phyloP scores from a whole-genome alignment of 306 rosid genomes.

The Sophora flavescens region DNA sequence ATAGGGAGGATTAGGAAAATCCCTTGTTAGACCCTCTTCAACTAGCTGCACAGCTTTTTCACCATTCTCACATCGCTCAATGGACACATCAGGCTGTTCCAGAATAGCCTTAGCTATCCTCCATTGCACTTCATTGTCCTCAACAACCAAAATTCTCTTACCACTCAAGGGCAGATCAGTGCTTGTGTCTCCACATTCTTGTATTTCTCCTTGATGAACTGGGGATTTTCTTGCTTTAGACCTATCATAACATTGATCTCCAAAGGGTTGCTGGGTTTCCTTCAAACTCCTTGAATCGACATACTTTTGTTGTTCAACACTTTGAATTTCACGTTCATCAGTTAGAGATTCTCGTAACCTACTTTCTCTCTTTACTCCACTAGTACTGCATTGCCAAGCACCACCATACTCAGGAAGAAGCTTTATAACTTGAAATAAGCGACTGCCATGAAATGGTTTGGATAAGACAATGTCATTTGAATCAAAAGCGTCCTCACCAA shows the following conservation, averaged over 20 bases:
- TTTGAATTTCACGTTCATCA: slow-evolving; percentile 9
- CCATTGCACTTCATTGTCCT: slow-evolving; percentile 47
- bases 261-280: slow-evolving; percentile 28
- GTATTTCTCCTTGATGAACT: slow-evolving; percentile 37
- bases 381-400: slow-evolving; percentile 5
- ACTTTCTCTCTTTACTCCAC: slow-evolving; percentile 8
- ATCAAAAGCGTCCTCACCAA: slow-evolving; percentile 35
- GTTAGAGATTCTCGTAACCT: background rate
- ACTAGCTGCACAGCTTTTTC: slow-evolving; percentile 56
- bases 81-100: slow-evolving; percentile 55
- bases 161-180: slow-evolving; percentile 49
- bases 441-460: slow-evolving; percentile 65
- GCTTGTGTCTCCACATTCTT: slow-evolving; percentile 32
- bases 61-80: slow-evolving; percentile 62
- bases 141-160: slow-evolving; percentile 68
- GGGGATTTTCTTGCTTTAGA: slow-evolving; percentile 40
- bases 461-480: slow-evolving; percentile 51
- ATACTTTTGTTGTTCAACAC: slow-evolving; percentile 21
- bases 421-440: slow-evolving; percentile 54
- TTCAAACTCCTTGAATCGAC: slow-evolving; percentile 24
- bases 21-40: slow-evolving; percentile 47
- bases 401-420: slow-evolving; percentile 77
- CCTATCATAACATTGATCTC: slow-evolving; percentile 12
- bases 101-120: slow-evolving; percentile 39
- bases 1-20: slow-evolving; percentile 48